phyloP scores from a whole-genome alignment of 345 rosid genomes.

The Viola odorata region DNA sequence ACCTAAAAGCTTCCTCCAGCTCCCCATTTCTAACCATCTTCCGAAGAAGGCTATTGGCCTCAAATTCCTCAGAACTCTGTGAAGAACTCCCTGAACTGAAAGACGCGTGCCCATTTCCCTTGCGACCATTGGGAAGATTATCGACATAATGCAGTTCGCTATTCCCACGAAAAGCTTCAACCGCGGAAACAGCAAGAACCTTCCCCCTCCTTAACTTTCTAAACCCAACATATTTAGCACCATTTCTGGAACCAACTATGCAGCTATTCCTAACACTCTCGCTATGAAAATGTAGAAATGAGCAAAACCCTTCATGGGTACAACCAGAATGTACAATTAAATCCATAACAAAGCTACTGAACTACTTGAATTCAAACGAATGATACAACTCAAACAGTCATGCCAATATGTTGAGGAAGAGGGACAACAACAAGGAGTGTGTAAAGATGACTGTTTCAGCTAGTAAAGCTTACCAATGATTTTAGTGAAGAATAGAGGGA shows the following conservation, averaged over 20 bases:
- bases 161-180: constrained; percentile 38
- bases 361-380: constrained; percentile 1
- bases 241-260: constrained; percentile 21
- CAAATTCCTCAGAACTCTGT: constrained; percentile 43
- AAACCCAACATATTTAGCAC: constrained; percentile 23
- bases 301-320: constrained; percentile 53
- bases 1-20: constrained; percentile 54
- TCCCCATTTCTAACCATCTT: constrained; percentile 55
- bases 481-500: background rate
- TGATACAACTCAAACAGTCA: constrained; percentile 1
- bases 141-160: constrained; percentile 35
- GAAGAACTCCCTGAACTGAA: constrained; percentile 28
- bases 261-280: constrained; percentile 24
- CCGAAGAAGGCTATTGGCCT: constrained; percentile 55
- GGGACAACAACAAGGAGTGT: background rate
- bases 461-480: background rate
- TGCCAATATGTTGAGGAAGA: background rate
- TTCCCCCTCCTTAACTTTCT: constrained; percentile 29
- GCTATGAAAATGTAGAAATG: constrained; percentile 39
- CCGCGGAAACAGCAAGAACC: constrained; percentile 39
- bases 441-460: background rate
- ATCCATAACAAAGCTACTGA: constrained; percentile 35
- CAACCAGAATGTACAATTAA: constrained; percentile 40
- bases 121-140: constrained; percentile 30
- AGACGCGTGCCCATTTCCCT: constrained; percentile 35